Evolutionary conservation across 495 filamentous ascomycete genomes (phyloP).

Genomic region (Antarctomyces pellizariae): DNA sequence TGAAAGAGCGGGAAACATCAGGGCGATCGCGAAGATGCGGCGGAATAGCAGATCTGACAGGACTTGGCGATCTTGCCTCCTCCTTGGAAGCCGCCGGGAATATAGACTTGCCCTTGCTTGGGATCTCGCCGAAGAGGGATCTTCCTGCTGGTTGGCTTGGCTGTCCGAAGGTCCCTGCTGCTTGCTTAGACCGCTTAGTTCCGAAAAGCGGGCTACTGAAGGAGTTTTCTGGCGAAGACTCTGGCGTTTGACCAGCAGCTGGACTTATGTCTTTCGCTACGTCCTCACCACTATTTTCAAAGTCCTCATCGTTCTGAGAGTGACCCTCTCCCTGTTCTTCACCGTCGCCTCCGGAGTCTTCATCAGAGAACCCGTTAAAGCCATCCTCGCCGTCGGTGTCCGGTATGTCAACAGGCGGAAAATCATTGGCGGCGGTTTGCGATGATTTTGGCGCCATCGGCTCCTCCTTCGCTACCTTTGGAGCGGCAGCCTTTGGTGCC

Average conservation of each 20-base stretch:
- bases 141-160: slow-evolving; percentile 9
- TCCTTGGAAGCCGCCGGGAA: slow-evolving; percentile 35
- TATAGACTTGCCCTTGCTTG: slow-evolving; percentile 19
- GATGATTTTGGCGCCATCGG: slow-evolving; percentile 12
- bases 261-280: slow-evolving; percentile 44
- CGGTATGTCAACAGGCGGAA: slow-evolving; percentile 12
- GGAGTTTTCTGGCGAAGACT: slow-evolving; percentile 40
- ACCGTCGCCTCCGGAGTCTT: slow-evolving; percentile 20
- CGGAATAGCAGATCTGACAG: slow-evolving; percentile 30
- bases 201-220: slow-evolving; percentile 23
- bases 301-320: slow-evolving; percentile 21
- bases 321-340: slow-evolving; percentile 18
- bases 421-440: slow-evolving; percentile 19
- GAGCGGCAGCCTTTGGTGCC: slow-evolving; percentile 10
- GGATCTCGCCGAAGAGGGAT: slow-evolving; percentile 43
- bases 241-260: slow-evolving; percentile 26
- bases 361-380: slow-evolving; percentile 13
- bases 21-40: slow-evolving; percentile 23
- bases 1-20: slow-evolving; percentile 30
- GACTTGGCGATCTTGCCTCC: slow-evolving; percentile 51
- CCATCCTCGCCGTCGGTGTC: slow-evolving; percentile 15
- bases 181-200: slow-evolving; percentile 3
- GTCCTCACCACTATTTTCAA: slow-evolving; percentile 34
- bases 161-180: slow-evolving; percentile 9
- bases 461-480: slow-evolving; percentile 5